Evolutionary conservation across 208 protist genomes (phyloP).

Genomic region (Leishmania lainsoni): DNA sequence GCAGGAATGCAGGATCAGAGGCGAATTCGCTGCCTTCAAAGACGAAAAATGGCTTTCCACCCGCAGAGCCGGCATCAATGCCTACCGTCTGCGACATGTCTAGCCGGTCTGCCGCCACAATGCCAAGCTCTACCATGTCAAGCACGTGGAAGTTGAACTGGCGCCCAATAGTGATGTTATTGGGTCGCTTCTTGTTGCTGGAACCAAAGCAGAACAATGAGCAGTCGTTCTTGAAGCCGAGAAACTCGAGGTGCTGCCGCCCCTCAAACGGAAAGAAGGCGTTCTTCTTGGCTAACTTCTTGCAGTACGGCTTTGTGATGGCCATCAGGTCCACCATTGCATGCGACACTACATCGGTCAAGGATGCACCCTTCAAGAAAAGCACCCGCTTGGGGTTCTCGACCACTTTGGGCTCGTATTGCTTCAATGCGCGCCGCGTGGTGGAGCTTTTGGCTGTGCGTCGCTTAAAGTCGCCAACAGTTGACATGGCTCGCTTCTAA

Average conservation of each 20-base stretch:
- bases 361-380: slow-evolving; percentile 65
- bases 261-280: slow-evolving; percentile 88
- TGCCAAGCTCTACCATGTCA: slow-evolving; percentile 91
- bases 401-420: slow-evolving; percentile 83
- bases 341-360: slow-evolving; percentile 67
- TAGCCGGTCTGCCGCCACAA: slow-evolving; percentile 74
- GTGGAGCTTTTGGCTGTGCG: slow-evolving; percentile 64
- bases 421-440: slow-evolving; percentile 76
- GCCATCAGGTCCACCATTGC: slow-evolving; percentile 77
- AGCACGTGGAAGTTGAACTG: slow-evolving; percentile 92
- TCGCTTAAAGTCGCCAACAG: slow-evolving; percentile 71
- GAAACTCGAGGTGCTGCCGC: slow-evolving; percentile 84
- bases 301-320: slow-evolving; percentile 83
- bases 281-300: slow-evolving; percentile 84
- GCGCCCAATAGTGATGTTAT: slow-evolving; percentile 86
- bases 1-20: slow-evolving; percentile 66
- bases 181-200: slow-evolving; percentile 89
- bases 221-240: slow-evolving; percentile 93
- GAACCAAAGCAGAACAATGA: slow-evolving; percentile 88
- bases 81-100: slow-evolving; percentile 60
- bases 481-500: slow-evolving; percentile 34
- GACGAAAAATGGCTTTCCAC: slow-evolving; percentile 85
- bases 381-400: slow-evolving; percentile 88
- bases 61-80: slow-evolving; percentile 63
- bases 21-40: slow-evolving; percentile 87